These are phyloP conservation scores for Juncus inflexus DNA, from an alignment of 176 grass and related monocot genomes.

Conservation along the genomic window DNA sequence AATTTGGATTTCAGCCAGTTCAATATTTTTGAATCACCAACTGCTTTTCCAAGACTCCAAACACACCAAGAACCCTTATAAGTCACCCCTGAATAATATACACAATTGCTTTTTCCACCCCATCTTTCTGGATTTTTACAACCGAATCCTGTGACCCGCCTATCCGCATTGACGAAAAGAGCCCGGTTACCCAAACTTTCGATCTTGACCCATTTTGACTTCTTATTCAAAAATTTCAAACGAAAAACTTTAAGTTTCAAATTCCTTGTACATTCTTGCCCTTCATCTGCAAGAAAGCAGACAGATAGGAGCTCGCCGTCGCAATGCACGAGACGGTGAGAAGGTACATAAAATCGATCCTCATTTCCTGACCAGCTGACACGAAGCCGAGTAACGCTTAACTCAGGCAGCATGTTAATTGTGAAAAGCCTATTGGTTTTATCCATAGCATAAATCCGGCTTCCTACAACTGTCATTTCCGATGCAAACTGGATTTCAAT, in stretches of 20 bases:
- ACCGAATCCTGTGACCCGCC: constrained; percentile 29
- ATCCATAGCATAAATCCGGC: constrained; percentile 38
- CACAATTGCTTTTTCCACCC: constrained; percentile 54
- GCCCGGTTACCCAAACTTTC: constrained; percentile 35
- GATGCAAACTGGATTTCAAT: background rate
- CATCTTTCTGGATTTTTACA: constrained; percentile 45
- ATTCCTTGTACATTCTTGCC: no score
- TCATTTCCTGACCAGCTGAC: background rate
- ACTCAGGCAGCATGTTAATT: constrained; percentile 24
- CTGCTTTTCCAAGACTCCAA: no score
- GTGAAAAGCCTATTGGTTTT: constrained; percentile 21
- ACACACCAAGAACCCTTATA: no score
- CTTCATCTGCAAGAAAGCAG: background rate
- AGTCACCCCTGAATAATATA: constrained; percentile 23
- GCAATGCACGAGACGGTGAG: constrained; percentile 29
- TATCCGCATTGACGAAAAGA: constrained; percentile 33
- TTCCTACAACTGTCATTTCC: constrained; percentile 43
- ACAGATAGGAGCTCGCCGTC: constrained; percentile 46
- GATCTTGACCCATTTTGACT: constrained; percentile 36
- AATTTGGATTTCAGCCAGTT: no score
- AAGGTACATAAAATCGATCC: background rate
- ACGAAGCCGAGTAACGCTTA: constrained; percentile 18
- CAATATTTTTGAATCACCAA: no score
- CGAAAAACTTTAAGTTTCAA: constrained; percentile 4
- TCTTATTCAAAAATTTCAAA: constrained; percentile 19